These are phyloP conservation scores for Theobroma grandiflorum DNA, from an alignment of 441 rosid species.

Conservation along the genomic window DNA sequence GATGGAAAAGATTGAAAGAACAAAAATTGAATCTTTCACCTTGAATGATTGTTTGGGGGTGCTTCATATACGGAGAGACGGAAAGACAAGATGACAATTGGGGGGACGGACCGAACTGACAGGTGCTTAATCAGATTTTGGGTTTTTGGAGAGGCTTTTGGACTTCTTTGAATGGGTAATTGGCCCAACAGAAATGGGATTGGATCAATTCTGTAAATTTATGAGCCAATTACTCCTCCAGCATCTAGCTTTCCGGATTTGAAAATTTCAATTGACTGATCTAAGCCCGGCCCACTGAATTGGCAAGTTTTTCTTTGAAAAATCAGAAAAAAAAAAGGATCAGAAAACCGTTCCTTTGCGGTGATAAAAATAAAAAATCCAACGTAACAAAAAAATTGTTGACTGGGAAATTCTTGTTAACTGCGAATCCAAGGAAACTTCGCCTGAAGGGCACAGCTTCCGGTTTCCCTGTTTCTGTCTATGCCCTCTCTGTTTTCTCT, in stretches of 20 bases:
- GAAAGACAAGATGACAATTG: not conserved
- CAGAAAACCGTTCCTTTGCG: not conserved
- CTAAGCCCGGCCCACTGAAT: not conserved
- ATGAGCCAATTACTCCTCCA: not conserved
- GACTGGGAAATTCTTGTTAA: not conserved
- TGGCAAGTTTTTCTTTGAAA: not conserved
- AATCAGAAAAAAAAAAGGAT: not conserved
- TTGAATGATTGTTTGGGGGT: not conserved
- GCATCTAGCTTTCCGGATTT: not conserved
- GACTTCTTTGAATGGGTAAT: not conserved
- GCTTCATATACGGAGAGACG: not conserved
- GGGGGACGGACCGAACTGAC: not conserved
- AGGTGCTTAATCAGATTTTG: not conserved
- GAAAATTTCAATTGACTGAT: not conserved
- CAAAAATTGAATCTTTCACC: not conserved
- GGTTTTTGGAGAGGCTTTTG: not conserved
- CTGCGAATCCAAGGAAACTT: constrained; percentile 13
- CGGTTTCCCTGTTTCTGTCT: not conserved
- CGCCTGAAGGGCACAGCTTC: not conserved
- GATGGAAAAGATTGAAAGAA: not conserved
- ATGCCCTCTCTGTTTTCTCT: not conserved
- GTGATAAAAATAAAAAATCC: not conserved
- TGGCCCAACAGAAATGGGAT: not conserved
- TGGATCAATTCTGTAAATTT: not conserved
- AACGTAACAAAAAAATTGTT: not conserved